Evolutionary conservation across 202 grass and related monocot species (phyloP).

Genomic region (Elaeis oleifera): DNA sequence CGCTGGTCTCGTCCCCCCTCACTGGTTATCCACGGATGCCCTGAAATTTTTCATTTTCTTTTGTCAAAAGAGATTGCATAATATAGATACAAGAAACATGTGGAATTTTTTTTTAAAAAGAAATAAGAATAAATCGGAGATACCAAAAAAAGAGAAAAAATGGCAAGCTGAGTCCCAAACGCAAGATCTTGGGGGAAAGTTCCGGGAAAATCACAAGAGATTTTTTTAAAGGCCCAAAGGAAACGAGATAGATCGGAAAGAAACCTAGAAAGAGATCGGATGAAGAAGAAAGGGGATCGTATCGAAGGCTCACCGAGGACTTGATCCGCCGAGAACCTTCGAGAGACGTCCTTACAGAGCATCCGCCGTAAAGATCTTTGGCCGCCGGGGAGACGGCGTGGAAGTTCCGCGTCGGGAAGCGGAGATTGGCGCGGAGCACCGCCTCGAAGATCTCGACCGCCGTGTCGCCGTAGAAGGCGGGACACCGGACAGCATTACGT

Average conservation of each 20-base stretch:
- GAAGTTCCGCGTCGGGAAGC: conserved; percentile 63
- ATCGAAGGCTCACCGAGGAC: conserved; percentile 44
- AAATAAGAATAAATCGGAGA: no score
- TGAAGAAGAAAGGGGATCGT: background rate
- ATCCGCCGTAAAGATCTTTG: conserved; percentile 80
- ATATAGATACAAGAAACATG: background rate
- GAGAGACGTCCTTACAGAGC: conserved; percentile 68
- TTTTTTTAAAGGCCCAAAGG: no score
- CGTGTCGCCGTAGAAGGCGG: conserved; percentile 62
- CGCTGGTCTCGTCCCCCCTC: conserved; percentile 28
- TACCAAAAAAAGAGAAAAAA: background rate
- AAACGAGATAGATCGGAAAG: no score
- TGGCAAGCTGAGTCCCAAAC: background rate
- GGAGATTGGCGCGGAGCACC: conserved; percentile 39
- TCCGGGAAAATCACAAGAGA: no score
- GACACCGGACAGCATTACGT: conserved; percentile 47
- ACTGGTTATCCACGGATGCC: conserved; percentile 72
- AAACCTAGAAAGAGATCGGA: no score
- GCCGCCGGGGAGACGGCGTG: conserved; percentile 43
- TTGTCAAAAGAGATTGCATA: conserved; percentile 8
- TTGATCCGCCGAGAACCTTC: conserved; percentile 74
- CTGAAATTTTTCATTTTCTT: conserved; percentile 24
- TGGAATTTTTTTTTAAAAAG: no score
- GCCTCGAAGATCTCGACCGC: conserved; percentile 47
- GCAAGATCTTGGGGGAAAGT: no score